Base-by-base conservation (phyloP, 768 basidiomycete species). In the Mycena vulgaris region DNA sequence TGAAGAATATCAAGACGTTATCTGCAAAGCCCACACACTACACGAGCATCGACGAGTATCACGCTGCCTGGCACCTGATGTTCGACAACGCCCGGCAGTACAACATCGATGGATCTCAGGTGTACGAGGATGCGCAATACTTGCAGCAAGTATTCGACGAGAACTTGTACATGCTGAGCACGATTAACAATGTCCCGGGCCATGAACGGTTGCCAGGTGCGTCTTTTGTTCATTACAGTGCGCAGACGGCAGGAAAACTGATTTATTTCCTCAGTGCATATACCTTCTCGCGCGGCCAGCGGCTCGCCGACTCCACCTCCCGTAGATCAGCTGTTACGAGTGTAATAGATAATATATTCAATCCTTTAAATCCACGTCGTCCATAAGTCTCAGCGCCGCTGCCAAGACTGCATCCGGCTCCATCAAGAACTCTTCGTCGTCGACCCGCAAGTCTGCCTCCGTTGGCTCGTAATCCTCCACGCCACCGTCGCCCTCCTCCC, bases 371-470 rank as follows among this genome's bases (percentile, higher is more conserved):
- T 52, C 52, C 27, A 19, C 27, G 11, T 52, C 23, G 33, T 63
- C 37, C 2, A 63, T n/a, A 28, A 63, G 28, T 0, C 31, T 51
- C 30, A 14, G 42, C 10, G 62, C 62, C 0, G 28, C 17, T 11
- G 42, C 13, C 30, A 68, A 33, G 2, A 68, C 0, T 5, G 14
- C 47, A 2, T 10, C 33, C 19, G 63, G 53, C 63, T 62, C 52
- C 37, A 45, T 45, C 30, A 37, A 37, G 13, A 62, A 68, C 40
- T 62, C 67, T 11, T 68, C 67, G 25, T 68, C 67, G 11, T 68
- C 67, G 1, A 37, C 42, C 19, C 60, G 51, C 39, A 68, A 39
- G 42, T 68, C 67, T 0, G 62, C 67, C 37, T 68, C 57, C 2
- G 49, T 48, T 11, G 59, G n/a, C 9, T 40, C 31, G 5, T 68